These are phyloP conservation scores for Dactylellina cionopaga DNA, from an alignment of 2,329 filamentous ascomycete species.

Conservation along the genomic window DNA sequence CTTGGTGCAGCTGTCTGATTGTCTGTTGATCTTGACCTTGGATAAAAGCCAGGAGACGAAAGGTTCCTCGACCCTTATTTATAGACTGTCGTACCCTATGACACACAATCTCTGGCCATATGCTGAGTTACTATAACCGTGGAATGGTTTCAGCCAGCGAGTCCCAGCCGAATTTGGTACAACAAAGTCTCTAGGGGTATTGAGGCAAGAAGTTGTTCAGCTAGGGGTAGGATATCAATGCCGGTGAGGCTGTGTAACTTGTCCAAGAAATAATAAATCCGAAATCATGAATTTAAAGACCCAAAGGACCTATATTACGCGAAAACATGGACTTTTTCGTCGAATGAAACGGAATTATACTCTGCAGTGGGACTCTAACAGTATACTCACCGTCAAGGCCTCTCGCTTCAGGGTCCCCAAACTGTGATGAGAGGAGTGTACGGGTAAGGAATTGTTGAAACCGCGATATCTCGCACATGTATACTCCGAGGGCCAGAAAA, in stretches of 20 bases:
- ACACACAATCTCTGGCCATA: too few relatives aligned
- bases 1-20: background rate
- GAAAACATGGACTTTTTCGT: too few relatives aligned
- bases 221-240: background rate
- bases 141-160: conserved; percentile 34
- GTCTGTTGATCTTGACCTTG: conserved; percentile 22
- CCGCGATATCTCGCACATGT: too few relatives aligned
- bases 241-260: conserved; percentile 28
- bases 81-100: conserved; percentile 35
- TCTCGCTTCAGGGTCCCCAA: too few relatives aligned
- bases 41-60: background rate
- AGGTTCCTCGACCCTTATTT: conserved; percentile 22
- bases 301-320: background rate
- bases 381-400: too few relatives aligned
- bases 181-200: background rate
- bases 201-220: background rate
- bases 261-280: conserved; percentile 2
- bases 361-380: too few relatives aligned
- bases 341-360: too few relatives aligned
- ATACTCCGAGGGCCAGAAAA: background rate
- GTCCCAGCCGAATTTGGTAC: conserved; percentile 6
- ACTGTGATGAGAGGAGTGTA: too few relatives aligned
- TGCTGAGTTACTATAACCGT: background rate
- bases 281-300: too few relatives aligned
- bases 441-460: too few relatives aligned